A percentile compares a stretch with the other conserved stretches of the same genome.
Evolutionary conservation across 129 eudicot species (phyloP).

Genomic region (Cynara cardunculus): DNA sequence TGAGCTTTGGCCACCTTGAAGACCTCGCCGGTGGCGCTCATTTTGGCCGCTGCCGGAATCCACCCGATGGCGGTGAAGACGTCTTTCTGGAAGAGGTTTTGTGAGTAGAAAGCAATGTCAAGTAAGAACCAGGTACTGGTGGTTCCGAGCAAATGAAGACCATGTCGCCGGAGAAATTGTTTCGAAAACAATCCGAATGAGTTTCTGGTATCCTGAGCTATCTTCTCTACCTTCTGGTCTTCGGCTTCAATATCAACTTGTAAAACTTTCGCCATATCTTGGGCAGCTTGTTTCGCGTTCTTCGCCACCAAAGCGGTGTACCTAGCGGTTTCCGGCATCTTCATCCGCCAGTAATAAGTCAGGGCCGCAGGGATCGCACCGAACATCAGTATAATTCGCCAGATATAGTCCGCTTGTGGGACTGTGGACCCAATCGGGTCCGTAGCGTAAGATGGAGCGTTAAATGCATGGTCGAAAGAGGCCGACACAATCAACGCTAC

Average conservation of each 20-base stretch:
- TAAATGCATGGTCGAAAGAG: constrained; percentile 24
- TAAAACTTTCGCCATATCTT: constrained; percentile 48
- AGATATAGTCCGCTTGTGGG: constrained; percentile 44
- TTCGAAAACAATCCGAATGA: constrained; percentile 40
- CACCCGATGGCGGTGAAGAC: constrained; percentile 44
- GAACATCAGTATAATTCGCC: constrained; percentile 52
- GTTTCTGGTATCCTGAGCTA: constrained; percentile 2
- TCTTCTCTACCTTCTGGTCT: constrained; percentile 22
- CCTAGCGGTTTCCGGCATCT: constrained; percentile 61
- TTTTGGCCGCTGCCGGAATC: constrained; percentile 25
- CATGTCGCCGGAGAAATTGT: constrained; percentile 36
- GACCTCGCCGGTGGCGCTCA: constrained; percentile 45
- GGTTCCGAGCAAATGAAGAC: constrained; percentile 49
- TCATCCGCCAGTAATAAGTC: constrained; percentile 52
- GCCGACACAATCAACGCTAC: constrained; percentile 37
- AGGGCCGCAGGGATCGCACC: constrained; percentile 52
- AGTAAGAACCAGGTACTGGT: constrained; percentile 45
- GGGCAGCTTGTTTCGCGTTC: constrained; percentile 49
- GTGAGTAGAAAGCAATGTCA: constrained; percentile 47
- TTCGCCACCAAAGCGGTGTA: constrained; percentile 57
- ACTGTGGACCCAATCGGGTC: constrained; percentile 25
- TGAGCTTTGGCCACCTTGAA: constrained; percentile 32
- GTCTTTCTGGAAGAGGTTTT: constrained; percentile 54
- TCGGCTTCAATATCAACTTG: constrained; percentile 40
- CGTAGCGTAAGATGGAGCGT: constrained; percentile 21